Conservation (phyloP, 2,329 filamentous ascomycete species). For the Lomentospora prolificans region DNA sequence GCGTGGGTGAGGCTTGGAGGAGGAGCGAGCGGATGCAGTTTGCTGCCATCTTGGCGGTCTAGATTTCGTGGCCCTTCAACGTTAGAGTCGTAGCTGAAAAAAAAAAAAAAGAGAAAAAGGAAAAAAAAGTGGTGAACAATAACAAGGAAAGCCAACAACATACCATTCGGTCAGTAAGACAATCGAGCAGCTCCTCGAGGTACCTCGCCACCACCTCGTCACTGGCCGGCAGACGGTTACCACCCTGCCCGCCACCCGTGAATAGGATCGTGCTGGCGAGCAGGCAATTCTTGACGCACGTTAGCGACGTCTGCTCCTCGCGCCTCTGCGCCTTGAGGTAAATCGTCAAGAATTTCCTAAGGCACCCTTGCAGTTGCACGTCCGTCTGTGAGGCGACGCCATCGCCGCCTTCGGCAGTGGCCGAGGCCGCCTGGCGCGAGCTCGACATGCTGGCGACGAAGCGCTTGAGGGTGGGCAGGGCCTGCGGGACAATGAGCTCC, state of each 20-base stretch:
- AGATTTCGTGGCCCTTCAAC: slow-evolving; percentile 7
- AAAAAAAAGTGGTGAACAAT: background rate
- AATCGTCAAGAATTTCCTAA: slow-evolving; percentile 74
- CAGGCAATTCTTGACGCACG: slow-evolving; percentile 88
- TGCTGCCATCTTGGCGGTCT: slow-evolving; percentile 81
- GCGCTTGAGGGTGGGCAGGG: slow-evolving; percentile 81
- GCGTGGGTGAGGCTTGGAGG: slow-evolving; percentile 50
- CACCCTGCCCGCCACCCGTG: slow-evolving; percentile 49
- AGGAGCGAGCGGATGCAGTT: slow-evolving; percentile 83
- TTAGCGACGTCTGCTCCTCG: slow-evolving; percentile 63
- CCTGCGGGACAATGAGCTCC: slow-evolving; percentile 77
- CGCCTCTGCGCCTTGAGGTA: slow-evolving; percentile 67
- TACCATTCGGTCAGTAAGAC: slow-evolving; percentile 69
- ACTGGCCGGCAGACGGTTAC: slow-evolving; percentile 60
- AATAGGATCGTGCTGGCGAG: slow-evolving; percentile 83
- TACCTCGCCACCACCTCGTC: slow-evolving; percentile 69
- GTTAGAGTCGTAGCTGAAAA: slow-evolving; percentile 13
- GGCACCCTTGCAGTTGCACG: slow-evolving; percentile 68
- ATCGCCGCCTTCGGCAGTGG: slow-evolving; percentile 18
- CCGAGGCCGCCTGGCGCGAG: slow-evolving; percentile 21
- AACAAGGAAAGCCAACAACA: slow-evolving; percentile 29
- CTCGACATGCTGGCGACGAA: slow-evolving; percentile 70
- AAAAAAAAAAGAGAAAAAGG: background rate
- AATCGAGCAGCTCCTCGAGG: slow-evolving; percentile 74
- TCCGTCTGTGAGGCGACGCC: slow-evolving; percentile 41